Evolutionary conservation across 371 early-diverging fungal species (phyloP), one percentile per base, ranked within the genome.

Genomic region (Cokeromyces recurvatus): DNA sequence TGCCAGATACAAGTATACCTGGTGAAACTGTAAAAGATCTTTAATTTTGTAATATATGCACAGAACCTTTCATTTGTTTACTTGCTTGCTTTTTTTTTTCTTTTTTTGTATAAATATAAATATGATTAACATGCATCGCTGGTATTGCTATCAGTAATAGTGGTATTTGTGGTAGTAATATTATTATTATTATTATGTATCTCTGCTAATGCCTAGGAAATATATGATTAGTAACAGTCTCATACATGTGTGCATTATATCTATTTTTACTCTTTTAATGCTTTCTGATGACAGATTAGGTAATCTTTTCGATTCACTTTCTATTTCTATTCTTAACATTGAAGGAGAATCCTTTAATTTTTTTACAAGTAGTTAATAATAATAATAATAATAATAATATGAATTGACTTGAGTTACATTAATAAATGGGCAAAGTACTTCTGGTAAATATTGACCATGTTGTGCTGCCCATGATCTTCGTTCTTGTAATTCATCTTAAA

Each of bases 391-490:
- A 27, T 14, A 23, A 20, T 5, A 22, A 46, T 32, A n/a, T n/a
- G n/a, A n/a, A n/a, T n/a, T n/a, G n/a, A n/a, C n/a, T n/a, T n/a
- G n/a, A n/a, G n/a, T 41, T 62, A 67, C 74, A 43, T 60, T 65
- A 32, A 74, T 74, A 42, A 74, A 74, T 10, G 65, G 61, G 45
- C 74, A 74, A 8, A 74, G 37, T 11, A 56, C 71, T 25, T 66
- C 62, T 12, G 74, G 74, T 32, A 74, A 51, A 55, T 67, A 74
- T 43, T 65, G 56, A 11, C 70, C 74, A 45, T 74, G 74, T 22
- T 70, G 59, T 4, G 56, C 52, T 32, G 64, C 55, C 74, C 74
- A 74, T 19, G 59, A 41, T 36, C 46, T 45, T 21, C 71, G 51
- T 37, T 74, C 61, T 37, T 70, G 65, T 24, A 63, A 20, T 34